Percentiles rank a stretch among this genome's conserved stretches.
Evolutionary conservation across 192 early-diverging fungal genomes (phyloP).

Genomic region (Coemansia sp.): DNA sequence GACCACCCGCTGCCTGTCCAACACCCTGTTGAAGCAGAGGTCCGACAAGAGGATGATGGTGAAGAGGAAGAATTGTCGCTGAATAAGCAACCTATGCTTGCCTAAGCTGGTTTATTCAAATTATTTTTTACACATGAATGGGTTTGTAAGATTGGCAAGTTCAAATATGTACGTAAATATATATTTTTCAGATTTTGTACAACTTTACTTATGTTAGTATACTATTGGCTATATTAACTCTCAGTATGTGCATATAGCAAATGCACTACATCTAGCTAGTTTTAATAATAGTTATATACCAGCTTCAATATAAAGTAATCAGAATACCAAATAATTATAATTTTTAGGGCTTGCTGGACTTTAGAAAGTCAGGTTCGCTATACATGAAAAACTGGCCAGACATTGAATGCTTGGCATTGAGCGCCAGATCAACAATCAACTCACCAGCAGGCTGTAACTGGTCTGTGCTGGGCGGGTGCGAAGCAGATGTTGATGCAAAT

Average conservation of each 20-base stretch:
- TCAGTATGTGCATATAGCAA: too few relatives aligned
- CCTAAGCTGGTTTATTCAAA: not conserved
- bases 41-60: slow-evolving; percentile 14
- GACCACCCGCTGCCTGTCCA: slow-evolving; percentile 18
- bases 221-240: too few relatives aligned
- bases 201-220: too few relatives aligned
- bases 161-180: too few relatives aligned
- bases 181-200: too few relatives aligned
- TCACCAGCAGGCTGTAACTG: slow-evolving; percentile 28
- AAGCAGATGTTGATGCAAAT: not conserved
- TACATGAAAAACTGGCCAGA: slow-evolving; percentile 38
- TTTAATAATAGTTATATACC: too few relatives aligned
- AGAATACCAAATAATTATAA: not conserved
- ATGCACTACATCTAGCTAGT: too few relatives aligned
- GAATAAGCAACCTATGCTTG: slow-evolving; percentile 42
- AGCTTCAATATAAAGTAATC: too few relatives aligned
- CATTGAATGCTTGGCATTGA: slow-evolving; percentile 26
- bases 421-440: slow-evolving; percentile 29
- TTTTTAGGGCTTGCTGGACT: not conserved
- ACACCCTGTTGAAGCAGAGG: not conserved
- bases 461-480: not conserved
- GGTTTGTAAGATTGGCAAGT: too few relatives aligned
- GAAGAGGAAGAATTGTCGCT: slow-evolving; percentile 10
- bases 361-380: slow-evolving; percentile 28
- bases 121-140: not conserved